phyloP scores from a whole-genome alignment of 1,284 basidiomycete species.

The Trametes polyzona region DNA sequence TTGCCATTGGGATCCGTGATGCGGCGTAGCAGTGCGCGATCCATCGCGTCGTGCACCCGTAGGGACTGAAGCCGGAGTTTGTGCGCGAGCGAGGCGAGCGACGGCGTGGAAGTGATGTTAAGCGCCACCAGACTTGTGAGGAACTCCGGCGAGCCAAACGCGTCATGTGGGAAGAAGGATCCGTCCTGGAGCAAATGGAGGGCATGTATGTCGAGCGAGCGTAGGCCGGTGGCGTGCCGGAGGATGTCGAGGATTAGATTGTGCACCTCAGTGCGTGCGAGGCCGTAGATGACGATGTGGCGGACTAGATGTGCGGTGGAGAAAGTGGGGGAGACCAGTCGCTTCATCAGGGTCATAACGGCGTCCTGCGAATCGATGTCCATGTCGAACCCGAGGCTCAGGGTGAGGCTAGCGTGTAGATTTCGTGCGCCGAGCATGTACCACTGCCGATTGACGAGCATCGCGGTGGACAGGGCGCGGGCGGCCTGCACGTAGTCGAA shows the following conservation, averaged over 20 bases:
- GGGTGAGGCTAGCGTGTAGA: conserved; percentile 22
- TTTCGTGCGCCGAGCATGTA: conserved; percentile 25
- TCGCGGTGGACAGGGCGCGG: conserved; percentile 13
- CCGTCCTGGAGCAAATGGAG: conserved; percentile 10
- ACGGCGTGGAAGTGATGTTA: conserved; percentile 9
- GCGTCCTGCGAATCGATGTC: conserved; percentile 9
- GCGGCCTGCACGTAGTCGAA: conserved; percentile 19
- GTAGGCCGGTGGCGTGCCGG: conserved; percentile 17
- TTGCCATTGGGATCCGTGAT: not conserved
- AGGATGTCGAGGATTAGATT: conserved; percentile 21
- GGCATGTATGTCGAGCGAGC: conserved; percentile 24
- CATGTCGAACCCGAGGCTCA: conserved; percentile 16
- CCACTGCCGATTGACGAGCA: conserved; percentile 25
- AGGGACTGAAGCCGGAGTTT: conserved; percentile 10
- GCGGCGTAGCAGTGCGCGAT: conserved; percentile 1
- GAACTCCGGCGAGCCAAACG: conserved; percentile 12
- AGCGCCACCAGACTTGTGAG: conserved; percentile 22
- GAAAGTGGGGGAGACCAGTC: conserved; percentile 22
- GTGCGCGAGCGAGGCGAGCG: not conserved
- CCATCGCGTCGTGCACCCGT: conserved; percentile 21
- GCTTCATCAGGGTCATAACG: conserved; percentile 21
- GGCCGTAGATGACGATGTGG: conserved; percentile 23
- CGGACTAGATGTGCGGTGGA: conserved; percentile 24
- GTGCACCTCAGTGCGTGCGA: conserved; percentile 14
- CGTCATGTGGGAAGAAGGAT: conserved; percentile 6